Conservation (phyloP, 495 filamentous ascomycete genomes). For the Lophiostoma macrostomum region DNA sequence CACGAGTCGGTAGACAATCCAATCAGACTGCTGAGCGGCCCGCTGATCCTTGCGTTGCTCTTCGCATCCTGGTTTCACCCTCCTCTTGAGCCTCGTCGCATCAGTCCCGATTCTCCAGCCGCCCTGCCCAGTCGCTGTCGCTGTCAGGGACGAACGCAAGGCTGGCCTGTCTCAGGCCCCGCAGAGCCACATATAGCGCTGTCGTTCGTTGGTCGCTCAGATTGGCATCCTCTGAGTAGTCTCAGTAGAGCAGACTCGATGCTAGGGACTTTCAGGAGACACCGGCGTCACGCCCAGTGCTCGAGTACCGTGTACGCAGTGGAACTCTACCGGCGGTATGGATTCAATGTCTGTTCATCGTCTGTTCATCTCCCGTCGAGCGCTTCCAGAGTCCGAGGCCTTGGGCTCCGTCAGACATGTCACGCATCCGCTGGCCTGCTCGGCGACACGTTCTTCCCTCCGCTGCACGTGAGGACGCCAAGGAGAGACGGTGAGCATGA, state of each 20-base stretch:
- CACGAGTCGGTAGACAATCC: slow-evolving; percentile 5
- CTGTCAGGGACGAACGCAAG: neutral
- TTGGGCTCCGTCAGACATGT: too few relatives aligned
- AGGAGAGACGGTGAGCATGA: slow-evolving; percentile 10
- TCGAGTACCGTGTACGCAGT: too few relatives aligned
- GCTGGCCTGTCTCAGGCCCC: neutral
- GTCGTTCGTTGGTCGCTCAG: too few relatives aligned
- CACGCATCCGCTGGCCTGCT: neutral
- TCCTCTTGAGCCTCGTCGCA: slow-evolving; percentile 4
- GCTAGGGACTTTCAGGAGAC: too few relatives aligned
- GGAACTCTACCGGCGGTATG: too few relatives aligned
- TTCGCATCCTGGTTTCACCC: neutral
- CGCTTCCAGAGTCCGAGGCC: too few relatives aligned
- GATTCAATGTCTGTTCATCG: too few relatives aligned
- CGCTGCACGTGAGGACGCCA: neutral
- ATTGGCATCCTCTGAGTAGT: too few relatives aligned
- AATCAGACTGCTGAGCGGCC: neutral
- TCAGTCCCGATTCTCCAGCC: neutral
- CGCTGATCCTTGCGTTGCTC: neutral
- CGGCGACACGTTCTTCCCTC: slow-evolving; percentile 5
- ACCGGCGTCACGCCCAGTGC: slow-evolving; percentile 1
- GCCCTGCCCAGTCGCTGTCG: neutral
- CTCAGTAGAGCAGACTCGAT: too few relatives aligned
- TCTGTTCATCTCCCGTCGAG: too few relatives aligned
- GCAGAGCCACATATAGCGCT: neutral